Conservation (phyloP, 1,139 yeast genomes). For the Hanseniaspora uvarum region DNA sequence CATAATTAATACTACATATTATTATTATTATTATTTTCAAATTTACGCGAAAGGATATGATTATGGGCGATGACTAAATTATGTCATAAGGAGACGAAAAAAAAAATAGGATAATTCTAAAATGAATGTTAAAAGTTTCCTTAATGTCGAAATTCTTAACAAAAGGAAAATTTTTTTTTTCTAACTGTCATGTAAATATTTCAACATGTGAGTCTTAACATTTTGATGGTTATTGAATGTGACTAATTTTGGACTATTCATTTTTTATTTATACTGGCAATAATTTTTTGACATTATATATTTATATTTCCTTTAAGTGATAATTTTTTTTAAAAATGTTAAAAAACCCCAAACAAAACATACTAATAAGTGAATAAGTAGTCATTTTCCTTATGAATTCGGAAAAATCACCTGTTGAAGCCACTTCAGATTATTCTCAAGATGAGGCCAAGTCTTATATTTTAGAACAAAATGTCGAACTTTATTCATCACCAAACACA, state of each 20-base stretch:
- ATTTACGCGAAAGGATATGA: not conserved
- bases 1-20: constrained; percentile 48
- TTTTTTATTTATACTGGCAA: too few species aligned
- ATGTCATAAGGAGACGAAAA: not conserved
- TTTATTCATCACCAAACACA: not conserved
- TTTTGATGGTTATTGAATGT: too few species aligned
- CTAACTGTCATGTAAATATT: too few species aligned
- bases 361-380: not conserved
- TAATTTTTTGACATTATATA: too few species aligned
- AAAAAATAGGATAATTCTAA: not conserved
- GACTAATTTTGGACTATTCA: too few species aligned
- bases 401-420: not conserved
- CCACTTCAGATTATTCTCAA: not conserved
- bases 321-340: not conserved
- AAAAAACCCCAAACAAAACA: not conserved
- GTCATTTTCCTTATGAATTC: not conserved
- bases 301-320: constrained; percentile 40
- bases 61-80: not conserved
- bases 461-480: not conserved
- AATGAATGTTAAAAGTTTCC: not conserved
- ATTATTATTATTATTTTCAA: constrained; percentile 40
- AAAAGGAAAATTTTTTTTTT: too few species aligned
- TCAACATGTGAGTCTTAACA: too few species aligned
- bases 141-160: too few species aligned
- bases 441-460: not conserved